Base-by-base conservation (phyloP, 257 asterid genomes). In the Petrea volubilis region DNA sequence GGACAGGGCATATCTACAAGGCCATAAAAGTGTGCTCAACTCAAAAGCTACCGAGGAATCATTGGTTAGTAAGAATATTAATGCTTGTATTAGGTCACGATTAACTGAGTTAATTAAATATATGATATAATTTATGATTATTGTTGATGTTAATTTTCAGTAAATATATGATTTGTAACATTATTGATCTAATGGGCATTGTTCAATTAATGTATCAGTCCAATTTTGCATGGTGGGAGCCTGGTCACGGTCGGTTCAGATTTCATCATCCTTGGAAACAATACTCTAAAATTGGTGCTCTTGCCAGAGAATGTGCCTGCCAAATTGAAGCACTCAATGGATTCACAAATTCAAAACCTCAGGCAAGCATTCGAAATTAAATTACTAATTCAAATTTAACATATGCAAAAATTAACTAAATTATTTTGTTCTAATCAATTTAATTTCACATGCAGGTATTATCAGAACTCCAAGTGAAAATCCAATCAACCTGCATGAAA, bases 221-320 rank as follows among this genome's bases (percentile, higher is more conserved):
- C 60, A 90, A 84, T 68, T 79, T 79, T 58, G 96, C 96, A 0
- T 79, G 93, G 91, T 88, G 96, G 97, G 97, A 90, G 65, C 88
- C 90, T 10, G 61, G 81, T 11, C 96, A 86, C 53, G 93, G 92
- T 4, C 34, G 77, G 7, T 88, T 88, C 17, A 70, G 71, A 31
- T 79, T 74, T 7, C 40, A 68, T 56, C 91, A 86, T 70, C 96
- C 96, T 15, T 86, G 95, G 97, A 83, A 86, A 46, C 86, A 79
- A 6, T 90, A 90, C 70, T 78, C 81, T 78, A 88, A 86, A 31
- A 72, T 84, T n/a, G 90, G 96, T 2, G 70, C 17, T 18, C 68
- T 79, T 3, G 49, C 72, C 12, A 80, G 93, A 58, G 84, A 84
- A 80, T 90, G 97, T 71, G 93, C 96, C 3, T 83, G 72, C 80